These are phyloP conservation scores for Butyriboletus loyo DNA, from an alignment of 768 basidiomycete species.

Conservation along the genomic window DNA sequence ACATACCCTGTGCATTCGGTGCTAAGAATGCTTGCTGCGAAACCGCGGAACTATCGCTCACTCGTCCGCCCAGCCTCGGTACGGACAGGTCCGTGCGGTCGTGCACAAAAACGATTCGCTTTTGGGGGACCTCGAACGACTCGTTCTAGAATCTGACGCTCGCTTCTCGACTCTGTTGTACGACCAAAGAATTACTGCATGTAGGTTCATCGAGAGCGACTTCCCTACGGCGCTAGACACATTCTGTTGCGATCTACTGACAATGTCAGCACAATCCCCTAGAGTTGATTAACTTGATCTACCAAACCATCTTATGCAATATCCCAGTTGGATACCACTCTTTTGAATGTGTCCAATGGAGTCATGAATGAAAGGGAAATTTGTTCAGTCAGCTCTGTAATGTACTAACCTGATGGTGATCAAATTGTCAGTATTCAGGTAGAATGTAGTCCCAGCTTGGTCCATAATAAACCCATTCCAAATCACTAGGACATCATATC, in stretches of 20 bases:
- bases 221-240: too few species aligned
- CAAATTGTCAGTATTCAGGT: neutral
- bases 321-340: too few species aligned
- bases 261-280: too few species aligned
- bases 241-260: too few species aligned
- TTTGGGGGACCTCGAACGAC: neutral
- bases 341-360: neutral
- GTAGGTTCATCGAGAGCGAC: neutral
- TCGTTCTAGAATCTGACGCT: neutral
- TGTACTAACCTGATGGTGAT: neutral
- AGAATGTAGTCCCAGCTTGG: neutral
- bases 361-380: neutral
- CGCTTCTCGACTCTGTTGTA: too few species aligned
- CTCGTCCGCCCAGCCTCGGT: too few species aligned
- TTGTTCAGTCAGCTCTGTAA: neutral
- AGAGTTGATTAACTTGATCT: too few species aligned
- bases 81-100: too few species aligned
- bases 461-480: neutral
- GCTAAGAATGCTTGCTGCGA: too few species aligned
- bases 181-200: neutral
- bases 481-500: neutral
- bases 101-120: too few species aligned
- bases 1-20: too few species aligned
- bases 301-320: neutral
- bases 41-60: too few species aligned